These are phyloP conservation scores for Ustulina deusta DNA, from an alignment of 2,329 filamentous ascomycete species.

Conservation along the genomic window DNA sequence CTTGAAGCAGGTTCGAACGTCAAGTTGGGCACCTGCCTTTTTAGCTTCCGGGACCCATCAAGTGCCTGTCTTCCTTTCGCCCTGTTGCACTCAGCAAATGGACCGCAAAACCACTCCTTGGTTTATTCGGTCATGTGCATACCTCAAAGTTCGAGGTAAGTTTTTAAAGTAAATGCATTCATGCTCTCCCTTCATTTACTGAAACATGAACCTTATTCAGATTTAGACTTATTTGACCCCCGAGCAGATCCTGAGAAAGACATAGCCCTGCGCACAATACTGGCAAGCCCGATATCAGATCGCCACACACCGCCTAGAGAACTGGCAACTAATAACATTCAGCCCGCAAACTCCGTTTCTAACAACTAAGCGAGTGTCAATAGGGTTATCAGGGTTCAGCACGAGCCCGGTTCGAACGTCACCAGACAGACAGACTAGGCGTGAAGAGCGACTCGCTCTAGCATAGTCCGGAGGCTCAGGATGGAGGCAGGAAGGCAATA, in stretches of 20 bases:
- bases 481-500: accelerated
- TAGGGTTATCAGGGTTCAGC: not conserved
- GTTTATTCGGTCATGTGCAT: not conserved
- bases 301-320: not conserved
- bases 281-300: not conserved
- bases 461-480: not conserved
- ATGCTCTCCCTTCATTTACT: not conserved
- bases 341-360: not conserved
- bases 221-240: not conserved
- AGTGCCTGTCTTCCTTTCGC: not conserved
- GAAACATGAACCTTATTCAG: not conserved
- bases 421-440: not conserved
- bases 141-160: not conserved
- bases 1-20: too few species aligned
- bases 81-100: too few species aligned
- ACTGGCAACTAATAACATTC: accelerated
- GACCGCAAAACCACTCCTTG: too few species aligned
- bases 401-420: not conserved
- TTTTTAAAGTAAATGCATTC: not conserved
- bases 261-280: not conserved
- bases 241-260: not conserved
- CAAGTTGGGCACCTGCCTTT: too few species aligned
- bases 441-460: not conserved
- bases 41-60: too few species aligned
- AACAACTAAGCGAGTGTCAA: not conserved